Conservation (phyloP, 179 eudicot species). For the Beta macrorhiza region DNA sequence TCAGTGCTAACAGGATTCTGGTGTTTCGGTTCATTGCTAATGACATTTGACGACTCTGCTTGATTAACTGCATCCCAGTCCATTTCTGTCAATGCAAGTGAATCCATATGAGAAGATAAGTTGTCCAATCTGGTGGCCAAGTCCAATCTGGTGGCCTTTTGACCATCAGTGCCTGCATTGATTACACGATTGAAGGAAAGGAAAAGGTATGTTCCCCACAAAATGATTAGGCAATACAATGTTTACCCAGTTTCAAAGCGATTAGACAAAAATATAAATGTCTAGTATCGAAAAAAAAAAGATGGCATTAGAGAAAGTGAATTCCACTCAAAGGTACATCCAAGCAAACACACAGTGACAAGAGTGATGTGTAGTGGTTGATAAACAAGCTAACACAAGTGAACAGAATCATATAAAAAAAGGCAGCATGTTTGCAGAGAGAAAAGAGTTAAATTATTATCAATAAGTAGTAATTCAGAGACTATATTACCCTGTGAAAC, state of each 20-base stretch:
- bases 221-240: conserved; percentile 10
- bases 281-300: background rate
- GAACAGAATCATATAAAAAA: background rate
- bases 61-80: conserved; percentile 60
- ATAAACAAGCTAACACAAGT: background rate
- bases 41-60: conserved; percentile 43
- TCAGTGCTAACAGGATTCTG: conserved; percentile 35
- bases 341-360: background rate
- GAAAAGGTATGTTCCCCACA: conserved; percentile 24
- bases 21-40: conserved; percentile 38
- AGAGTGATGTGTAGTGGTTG: background rate
- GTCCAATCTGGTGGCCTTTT: conserved; percentile 50
- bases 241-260: background rate
- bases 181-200: conserved; percentile 39
- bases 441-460: background rate
- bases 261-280: background rate
- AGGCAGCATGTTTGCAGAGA: background rate
- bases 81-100: conserved; percentile 91
- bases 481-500: conserved; percentile 53
- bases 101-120: conserved; percentile 70
- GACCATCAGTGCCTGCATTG: conserved; percentile 70
- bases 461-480: background rate
- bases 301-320: background rate
- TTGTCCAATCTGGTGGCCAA: conserved; percentile 50
- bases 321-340: background rate